Conservation (phyloP, 306 rosid species). For the Casuarina cunninghamiana region DNA sequence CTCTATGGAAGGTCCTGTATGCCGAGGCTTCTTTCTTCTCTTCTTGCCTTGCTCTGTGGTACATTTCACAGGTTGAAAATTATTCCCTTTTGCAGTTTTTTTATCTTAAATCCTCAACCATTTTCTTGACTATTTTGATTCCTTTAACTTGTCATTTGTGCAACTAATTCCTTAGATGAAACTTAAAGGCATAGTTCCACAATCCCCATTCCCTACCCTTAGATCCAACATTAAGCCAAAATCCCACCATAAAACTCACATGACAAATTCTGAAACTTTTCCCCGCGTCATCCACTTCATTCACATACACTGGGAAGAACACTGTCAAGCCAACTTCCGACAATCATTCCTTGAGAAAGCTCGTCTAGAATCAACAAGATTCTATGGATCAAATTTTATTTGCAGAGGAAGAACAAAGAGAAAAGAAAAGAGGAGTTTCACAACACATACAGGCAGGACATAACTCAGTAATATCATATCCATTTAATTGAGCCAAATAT, state of each 20-base stretch:
- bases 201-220: not conserved
- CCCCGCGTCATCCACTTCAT: not conserved
- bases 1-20: not conserved
- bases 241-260: not conserved
- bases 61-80: not conserved
- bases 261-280: not conserved
- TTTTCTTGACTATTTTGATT: too few species aligned
- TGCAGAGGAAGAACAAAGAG: not conserved
- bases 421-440: too few species aligned
- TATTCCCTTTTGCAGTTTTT: not conserved
- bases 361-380: not conserved
- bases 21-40: not conserved
- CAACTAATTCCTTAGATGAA: not conserved
- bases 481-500: not conserved
- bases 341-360: not conserved
- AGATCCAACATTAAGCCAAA: not conserved
- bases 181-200: not conserved
- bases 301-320: slow-evolving; percentile 11
- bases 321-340: slow-evolving; percentile 7
- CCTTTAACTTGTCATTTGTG: not conserved
- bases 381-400: not conserved
- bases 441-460: not conserved
- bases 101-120: not conserved
- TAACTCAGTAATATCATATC: not conserved
- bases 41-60: not conserved